Evolutionary conservation across 768 basidiomycete species (phyloP), one percentile per base, ranked within the genome.

Genomic region (Termitomyces sp.): DNA sequence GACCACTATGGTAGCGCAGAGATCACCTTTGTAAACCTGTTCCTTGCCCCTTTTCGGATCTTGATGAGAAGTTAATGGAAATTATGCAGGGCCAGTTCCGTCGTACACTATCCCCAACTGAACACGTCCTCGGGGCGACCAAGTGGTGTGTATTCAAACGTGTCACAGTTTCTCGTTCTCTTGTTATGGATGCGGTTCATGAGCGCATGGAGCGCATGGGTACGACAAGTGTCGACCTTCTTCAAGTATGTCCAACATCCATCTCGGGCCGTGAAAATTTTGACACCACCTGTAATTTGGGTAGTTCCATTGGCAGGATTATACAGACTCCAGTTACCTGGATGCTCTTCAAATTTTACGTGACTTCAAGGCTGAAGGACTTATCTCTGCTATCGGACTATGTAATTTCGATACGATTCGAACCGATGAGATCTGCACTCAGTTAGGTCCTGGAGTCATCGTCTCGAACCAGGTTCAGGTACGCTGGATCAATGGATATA

Each of bases 1-100:
- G 91, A 93, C 74, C 92, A 93, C 72, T 93, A 93, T 75, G 91
- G 91, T 16, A 83, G 85, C 64, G 83, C 91, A 22, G 91, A 93
- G 68, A 81, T 89, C 59, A 80, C 92, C 59, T 92, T 89, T 62
- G 91, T 92, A 71, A 58, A 58, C 43, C 11, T 54, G 83, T 70
- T 18, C 11, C 28, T 45, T 40, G 57, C 40, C 59, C 50, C 48
- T 18, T 33, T 54, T 46, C 46, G 56, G 44, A 35, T 45, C 28
- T 55, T 55, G 44, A 8, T 54, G 56, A 55, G 54, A 52, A 59
- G 22, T n/a, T 57, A 24, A 47, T 58, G 41, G n/a, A 52, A 55
- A 46, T 59, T 48, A n/a, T 54, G 53, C 47, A 92, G 90, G 91
- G 90, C 13, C 83, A 87, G 68, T 89, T 88, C 71, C 79, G 79